Percentiles rank a stretch among this genome's conserved stretches.
Conservation (phyloP, 129 eudicot genomes). For the Helichrysum umbraculigerum region DNA sequence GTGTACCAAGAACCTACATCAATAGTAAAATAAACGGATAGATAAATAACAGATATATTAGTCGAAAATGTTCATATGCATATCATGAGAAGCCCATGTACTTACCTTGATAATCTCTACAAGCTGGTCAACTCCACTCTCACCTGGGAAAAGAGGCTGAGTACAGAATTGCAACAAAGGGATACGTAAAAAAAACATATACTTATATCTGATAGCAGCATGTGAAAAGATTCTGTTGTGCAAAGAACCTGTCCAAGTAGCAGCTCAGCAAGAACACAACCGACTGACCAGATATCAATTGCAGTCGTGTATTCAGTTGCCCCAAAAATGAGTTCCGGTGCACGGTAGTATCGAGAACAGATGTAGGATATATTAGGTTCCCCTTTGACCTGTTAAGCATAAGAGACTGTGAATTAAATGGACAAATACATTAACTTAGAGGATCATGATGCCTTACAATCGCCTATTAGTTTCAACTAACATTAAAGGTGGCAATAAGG, state of each 20-base stretch:
- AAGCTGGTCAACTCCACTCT: conserved; percentile 82
- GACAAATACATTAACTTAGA: background rate
- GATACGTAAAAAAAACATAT: background rate
- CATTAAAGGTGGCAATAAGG: background rate
- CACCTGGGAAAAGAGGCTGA: conserved; percentile 75
- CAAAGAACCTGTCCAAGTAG: conserved; percentile 70
- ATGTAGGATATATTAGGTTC: conserved; percentile 70
- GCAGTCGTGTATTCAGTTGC: conserved; percentile 77
- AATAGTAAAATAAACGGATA: background rate
- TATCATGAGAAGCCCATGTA: too few relatives aligned
- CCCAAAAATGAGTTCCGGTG: conserved; percentile 75
- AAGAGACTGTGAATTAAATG: background rate
- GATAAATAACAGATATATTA: background rate
- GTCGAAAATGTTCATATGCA: background rate
- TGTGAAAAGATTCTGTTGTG: background rate
- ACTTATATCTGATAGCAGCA: background rate
- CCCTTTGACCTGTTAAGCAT: conserved; percentile 59
- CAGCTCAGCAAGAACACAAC: conserved; percentile 74
- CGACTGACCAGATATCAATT: conserved; percentile 77
- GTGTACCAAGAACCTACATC: conserved; percentile 67
- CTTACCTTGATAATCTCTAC: conserved; percentile 69
- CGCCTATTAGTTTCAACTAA: background rate
- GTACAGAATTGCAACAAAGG: conserved; percentile 15
- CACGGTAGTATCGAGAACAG: conserved; percentile 72
- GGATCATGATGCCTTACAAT: background rate